Base-by-base conservation (phyloP, 2,329 filamentous ascomycete genomes). In the Tolypocladium ophioglossoides region DNA sequence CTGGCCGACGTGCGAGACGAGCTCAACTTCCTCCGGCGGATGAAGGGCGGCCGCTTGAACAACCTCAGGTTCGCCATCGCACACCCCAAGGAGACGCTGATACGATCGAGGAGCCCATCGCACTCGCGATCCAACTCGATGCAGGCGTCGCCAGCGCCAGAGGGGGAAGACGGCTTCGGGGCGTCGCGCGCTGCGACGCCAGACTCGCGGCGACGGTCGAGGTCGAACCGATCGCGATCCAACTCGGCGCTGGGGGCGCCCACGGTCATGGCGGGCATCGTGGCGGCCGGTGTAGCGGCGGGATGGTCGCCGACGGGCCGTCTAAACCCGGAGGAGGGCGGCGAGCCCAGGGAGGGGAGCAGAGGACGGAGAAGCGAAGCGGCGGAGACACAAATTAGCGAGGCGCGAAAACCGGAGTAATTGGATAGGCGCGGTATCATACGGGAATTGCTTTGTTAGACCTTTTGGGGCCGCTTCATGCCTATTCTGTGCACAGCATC, bases 21-120 rank as follows among this genome's bases (percentile, higher is more conserved):
- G 68, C 83, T 95, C 49, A 82, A 84, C 54, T 94, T 90, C 73
- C 78, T 94, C 64, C 87, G 87, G 72, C 84, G 79, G 61, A 79
- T 92, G 71, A 90, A 88, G 72, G 89, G 89, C 60, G 89, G 89
- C 40, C 86, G 89, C 56, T 72, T 95, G 56, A 91, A 90, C 73
- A 86, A 87, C 65, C 75, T 95, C 61, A 89, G 85, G 70, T 92
- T 90, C 67, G 84, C 85, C 55, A 83, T 92, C 58, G 76, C 84
- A 64, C 85, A 92, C 64, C 87, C 88, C 56, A 84, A 83, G 63
- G 85, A 91, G 67, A 81, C 80, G 2, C 79, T 90, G 62, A 74
- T 84, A 49, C 78, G 78, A 61, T 83, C 79, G 50, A 77, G 82
- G 61, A 86, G 82, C 65, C 82, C 81, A 6, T 85, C 84, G 54